A percentile compares a stretch with the other conserved stretches of the same genome.
Conservation (phyloP, 2,329 filamentous ascomycete genomes). For the Pestalotiopsis sp. region DNA sequence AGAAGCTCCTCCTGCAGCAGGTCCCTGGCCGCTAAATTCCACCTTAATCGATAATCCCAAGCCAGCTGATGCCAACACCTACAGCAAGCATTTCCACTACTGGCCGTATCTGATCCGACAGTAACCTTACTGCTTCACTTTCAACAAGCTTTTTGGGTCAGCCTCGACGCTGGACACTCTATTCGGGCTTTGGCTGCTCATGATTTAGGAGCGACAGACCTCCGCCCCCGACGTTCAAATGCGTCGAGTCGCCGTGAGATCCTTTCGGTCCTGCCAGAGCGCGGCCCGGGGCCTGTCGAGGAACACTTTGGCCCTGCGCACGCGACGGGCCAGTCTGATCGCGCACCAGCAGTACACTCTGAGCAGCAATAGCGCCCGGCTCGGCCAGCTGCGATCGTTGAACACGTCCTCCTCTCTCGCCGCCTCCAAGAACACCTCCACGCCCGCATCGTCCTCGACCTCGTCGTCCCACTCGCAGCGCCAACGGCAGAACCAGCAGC, state of each 20-base stretch:
- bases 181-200: slow-evolving; percentile 1
- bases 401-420: slow-evolving; percentile 42
- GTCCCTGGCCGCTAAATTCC: no score
- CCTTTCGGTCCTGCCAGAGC: slow-evolving; percentile 67
- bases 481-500: slow-evolving; percentile 31
- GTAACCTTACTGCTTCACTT: background rate
- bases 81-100: background rate
- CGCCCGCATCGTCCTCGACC: slow-evolving; percentile 19
- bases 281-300: slow-evolving; percentile 62
- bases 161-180: background rate
- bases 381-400: slow-evolving; percentile 15
- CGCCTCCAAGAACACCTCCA: slow-evolving; percentile 25
- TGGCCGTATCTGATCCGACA: background rate
- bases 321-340: slow-evolving; percentile 20
- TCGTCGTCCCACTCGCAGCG: slow-evolving; percentile 27
- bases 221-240: slow-evolving; percentile 48
- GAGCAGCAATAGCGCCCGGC: slow-evolving; percentile 25
- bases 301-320: slow-evolving; percentile 35
- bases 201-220: slow-evolving; percentile 8
- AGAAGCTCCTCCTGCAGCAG: no score
- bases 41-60: no score
- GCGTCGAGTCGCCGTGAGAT: slow-evolving; percentile 72
- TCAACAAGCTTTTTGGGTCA: background rate
- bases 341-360: slow-evolving; percentile 41
- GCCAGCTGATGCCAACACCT: no score